Conservation (phyloP, 148 eudicot genomes). For the Silene conica region DNA sequence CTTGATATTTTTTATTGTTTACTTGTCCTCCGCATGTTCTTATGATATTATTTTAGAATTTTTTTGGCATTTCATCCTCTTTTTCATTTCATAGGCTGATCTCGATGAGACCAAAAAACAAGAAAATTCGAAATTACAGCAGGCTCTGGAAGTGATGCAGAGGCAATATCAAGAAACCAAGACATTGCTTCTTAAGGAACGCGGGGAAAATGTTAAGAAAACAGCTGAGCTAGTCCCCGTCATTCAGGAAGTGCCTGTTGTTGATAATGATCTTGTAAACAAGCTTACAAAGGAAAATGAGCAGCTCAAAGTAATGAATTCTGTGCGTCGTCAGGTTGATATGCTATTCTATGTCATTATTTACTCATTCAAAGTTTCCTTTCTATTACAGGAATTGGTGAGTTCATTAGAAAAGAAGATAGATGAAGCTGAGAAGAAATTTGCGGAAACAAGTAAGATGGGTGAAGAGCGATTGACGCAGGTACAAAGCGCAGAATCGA, state of each 20-base stretch:
- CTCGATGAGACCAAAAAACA: conserved; percentile 69
- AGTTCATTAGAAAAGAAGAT: conserved; percentile 64
- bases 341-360: background rate
- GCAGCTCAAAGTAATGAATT: conserved; percentile 55
- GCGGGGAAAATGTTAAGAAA: conserved; percentile 42
- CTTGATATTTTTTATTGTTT: background rate
- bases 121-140: conserved; percentile 59
- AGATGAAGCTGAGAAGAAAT: conserved; percentile 60
- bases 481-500: conserved; percentile 69
- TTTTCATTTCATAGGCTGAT: conserved; percentile 34
- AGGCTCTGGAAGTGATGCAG: conserved; percentile 65
- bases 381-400: conserved; percentile 10
- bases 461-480: conserved; percentile 74
- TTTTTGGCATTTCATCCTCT: conserved; percentile 2
- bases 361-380: background rate
- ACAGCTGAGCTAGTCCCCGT: conserved; percentile 37
- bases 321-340: conserved; percentile 10
- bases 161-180: conserved; percentile 54
- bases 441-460: conserved; percentile 49
- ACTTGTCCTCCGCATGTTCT: background rate
- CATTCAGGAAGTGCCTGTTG: conserved; percentile 43
- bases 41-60: conserved; percentile 10
- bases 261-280: conserved; percentile 43
- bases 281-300: conserved; percentile 64
- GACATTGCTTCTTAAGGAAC: conserved; percentile 53